Percentiles rank a stretch among this genome's conserved stretches.
Evolutionary conservation across 345 rosid genomes (phyloP).

Genomic region (Salix suchowensis): DNA sequence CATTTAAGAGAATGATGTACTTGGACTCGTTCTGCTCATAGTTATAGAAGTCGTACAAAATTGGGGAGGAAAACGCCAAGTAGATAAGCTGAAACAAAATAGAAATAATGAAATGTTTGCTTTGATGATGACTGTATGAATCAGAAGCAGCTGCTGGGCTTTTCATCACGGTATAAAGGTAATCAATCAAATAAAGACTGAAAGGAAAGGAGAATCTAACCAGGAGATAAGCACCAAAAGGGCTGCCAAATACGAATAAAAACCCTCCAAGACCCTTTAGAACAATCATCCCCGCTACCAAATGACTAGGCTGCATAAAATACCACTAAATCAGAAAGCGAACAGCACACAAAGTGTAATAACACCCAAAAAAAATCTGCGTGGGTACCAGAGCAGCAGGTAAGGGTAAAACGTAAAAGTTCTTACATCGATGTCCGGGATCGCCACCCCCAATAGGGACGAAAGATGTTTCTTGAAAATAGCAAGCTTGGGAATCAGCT

Average conservation of each 20-base stretch:
- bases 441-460: conserved; percentile 39
- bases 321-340: conserved; percentile 9
- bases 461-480: conserved; percentile 50
- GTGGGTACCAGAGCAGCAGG: neutral
- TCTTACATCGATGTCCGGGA: conserved; percentile 67
- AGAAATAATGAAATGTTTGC: neutral
- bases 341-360: neutral
- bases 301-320: conserved; percentile 45
- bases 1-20: conserved; percentile 43
- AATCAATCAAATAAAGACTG: neutral
- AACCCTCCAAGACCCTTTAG: conserved; percentile 75
- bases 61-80: conserved; percentile 52
- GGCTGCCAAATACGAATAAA: conserved; percentile 69
- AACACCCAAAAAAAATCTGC: neutral
- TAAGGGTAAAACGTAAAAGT: neutral
- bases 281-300: conserved; percentile 28
- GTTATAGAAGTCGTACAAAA: conserved; percentile 86
- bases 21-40: conserved; percentile 40
- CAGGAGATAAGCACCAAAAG: conserved; percentile 46
- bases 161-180: neutral
- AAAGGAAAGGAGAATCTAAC: conserved; percentile 15
- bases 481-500: conserved; percentile 60
- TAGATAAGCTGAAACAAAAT: conserved; percentile 48
- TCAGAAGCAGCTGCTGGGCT: neutral
- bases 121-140: neutral